A percentile compares a stretch with the other conserved stretches of the same genome.
Evolutionary conservation across 257 asterid genomes (phyloP).

Genomic region (Solanum tarapatanum): DNA sequence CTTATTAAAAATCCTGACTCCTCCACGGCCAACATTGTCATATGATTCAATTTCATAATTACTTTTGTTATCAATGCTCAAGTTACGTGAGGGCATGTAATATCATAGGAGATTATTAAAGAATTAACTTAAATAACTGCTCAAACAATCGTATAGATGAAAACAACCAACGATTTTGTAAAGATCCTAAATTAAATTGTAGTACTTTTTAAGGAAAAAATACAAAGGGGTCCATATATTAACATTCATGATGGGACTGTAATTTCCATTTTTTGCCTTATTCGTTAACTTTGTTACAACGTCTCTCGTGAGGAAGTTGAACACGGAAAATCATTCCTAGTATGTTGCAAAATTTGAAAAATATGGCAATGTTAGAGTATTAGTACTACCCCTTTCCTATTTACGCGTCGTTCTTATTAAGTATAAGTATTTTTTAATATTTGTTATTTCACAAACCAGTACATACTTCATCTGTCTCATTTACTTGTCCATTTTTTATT

Average conservation of each 20-base stretch:
- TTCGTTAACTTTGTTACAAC: background rate
- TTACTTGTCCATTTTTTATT: no score
- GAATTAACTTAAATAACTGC: background rate
- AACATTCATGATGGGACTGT: background rate
- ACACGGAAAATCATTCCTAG: background rate
- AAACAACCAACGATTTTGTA: background rate
- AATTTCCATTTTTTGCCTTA: background rate
- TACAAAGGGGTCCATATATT: background rate
- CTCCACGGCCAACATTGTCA: accelerated
- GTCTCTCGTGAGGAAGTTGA: background rate
- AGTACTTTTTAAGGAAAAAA: background rate
- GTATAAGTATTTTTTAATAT: no score
- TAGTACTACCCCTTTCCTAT: background rate
- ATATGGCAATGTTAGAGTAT: background rate
- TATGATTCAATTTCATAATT: background rate
- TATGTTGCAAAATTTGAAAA: background rate
- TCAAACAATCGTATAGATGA: background rate
- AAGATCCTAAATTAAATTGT: background rate
- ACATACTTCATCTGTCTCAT: accelerated
- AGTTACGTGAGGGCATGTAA: background rate
- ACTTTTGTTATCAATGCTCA: background rate
- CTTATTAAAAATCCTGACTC: no score
- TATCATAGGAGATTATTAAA: background rate
- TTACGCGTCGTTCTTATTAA: no score
- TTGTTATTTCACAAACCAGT: no score